phyloP scores from a whole-genome alignment of 2,329 filamentous ascomycete genomes.

The Colletotrichum sidae region DNA sequence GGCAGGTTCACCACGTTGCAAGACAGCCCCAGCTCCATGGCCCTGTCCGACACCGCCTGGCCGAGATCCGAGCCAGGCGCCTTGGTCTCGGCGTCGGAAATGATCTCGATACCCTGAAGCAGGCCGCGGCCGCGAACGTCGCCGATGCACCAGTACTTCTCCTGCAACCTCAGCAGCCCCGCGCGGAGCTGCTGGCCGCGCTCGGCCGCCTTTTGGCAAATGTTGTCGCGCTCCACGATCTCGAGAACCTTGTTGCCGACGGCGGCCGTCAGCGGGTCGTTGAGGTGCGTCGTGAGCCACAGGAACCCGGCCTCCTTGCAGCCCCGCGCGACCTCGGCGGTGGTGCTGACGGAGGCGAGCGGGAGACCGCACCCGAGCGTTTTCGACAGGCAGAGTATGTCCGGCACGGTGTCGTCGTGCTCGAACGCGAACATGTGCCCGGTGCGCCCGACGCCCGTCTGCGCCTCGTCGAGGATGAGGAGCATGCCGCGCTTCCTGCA shows the following conservation, averaged over 20 bases:
- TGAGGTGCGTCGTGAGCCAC: slow-evolving; percentile 65
- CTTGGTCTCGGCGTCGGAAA: slow-evolving; percentile 56
- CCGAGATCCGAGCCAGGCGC: slow-evolving; percentile 56
- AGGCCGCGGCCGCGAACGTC: slow-evolving; percentile 64
- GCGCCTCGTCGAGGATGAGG: slow-evolving; percentile 70
- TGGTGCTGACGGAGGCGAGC: slow-evolving; percentile 61
- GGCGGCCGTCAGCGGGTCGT: slow-evolving; percentile 64
- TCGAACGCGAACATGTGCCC: slow-evolving; percentile 71
- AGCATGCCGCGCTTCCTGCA: slow-evolving; percentile 67
- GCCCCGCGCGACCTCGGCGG: slow-evolving; percentile 57
- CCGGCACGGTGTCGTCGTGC: slow-evolving; percentile 57
- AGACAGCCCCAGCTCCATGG: slow-evolving; percentile 59
- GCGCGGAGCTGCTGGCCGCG: slow-evolving; percentile 56
- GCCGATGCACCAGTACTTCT: slow-evolving; percentile 64
- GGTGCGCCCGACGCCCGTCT: slow-evolving; percentile 67
- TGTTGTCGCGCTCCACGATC: slow-evolving; percentile 61
- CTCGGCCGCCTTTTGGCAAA: slow-evolving; percentile 53
- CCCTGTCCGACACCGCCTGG: slow-evolving; percentile 54
- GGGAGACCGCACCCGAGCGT: slow-evolving; percentile 66
- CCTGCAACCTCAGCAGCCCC: slow-evolving; percentile 56
- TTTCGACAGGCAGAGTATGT: slow-evolving; percentile 65
- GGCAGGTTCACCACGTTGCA: slow-evolving; percentile 61
- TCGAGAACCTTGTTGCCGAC: slow-evolving; percentile 67
- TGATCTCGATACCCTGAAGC: slow-evolving; percentile 63
- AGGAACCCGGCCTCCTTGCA: slow-evolving; percentile 58